Evolutionary conservation across 1,284 basidiomycete species (phyloP).

Genomic region (Papiliotrema fonsecae): DNA sequence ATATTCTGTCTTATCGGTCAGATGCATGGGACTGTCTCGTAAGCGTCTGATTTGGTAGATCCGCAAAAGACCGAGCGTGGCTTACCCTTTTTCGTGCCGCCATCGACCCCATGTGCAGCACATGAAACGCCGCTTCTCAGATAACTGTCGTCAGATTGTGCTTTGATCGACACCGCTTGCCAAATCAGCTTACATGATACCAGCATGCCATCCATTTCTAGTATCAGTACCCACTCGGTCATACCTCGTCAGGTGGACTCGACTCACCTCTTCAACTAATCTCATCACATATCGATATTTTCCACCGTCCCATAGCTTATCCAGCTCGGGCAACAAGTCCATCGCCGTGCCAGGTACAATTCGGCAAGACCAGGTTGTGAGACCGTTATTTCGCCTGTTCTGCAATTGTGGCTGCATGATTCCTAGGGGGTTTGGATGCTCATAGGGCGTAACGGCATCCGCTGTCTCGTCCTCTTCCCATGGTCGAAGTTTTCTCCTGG

Average conservation of each 20-base stretch:
- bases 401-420: constrained; percentile 14
- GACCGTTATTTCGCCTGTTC: constrained; percentile 14
- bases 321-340: constrained; percentile 23
- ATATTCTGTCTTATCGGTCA: constrained; percentile 8
- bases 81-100: constrained; percentile 20
- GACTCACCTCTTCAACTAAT: constrained; percentile 13
- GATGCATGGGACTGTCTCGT: constrained; percentile 8
- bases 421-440: constrained; percentile 7
- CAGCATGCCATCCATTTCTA: constrained; percentile 11
- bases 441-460: background rate
- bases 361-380: constrained; percentile 15
- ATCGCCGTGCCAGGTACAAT: constrained; percentile 18
- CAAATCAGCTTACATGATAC: constrained; percentile 15
- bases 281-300: constrained; percentile 10
- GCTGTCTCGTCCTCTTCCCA: background rate
- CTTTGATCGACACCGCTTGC: background rate
- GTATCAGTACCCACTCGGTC: background rate
- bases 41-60: background rate
- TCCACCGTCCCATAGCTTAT: constrained; percentile 17
- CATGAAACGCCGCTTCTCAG: constrained; percentile 15
- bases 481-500: background rate
- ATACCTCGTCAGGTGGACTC: background rate
- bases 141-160: constrained; percentile 10
- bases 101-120: constrained; percentile 24
- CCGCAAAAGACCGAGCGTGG: background rate